Percentiles rank a stretch among this genome's conserved stretches.
Evolutionary conservation across 2,329 filamentous ascomycete genomes (phyloP).

Genomic region (Diaporthe helianthi): DNA sequence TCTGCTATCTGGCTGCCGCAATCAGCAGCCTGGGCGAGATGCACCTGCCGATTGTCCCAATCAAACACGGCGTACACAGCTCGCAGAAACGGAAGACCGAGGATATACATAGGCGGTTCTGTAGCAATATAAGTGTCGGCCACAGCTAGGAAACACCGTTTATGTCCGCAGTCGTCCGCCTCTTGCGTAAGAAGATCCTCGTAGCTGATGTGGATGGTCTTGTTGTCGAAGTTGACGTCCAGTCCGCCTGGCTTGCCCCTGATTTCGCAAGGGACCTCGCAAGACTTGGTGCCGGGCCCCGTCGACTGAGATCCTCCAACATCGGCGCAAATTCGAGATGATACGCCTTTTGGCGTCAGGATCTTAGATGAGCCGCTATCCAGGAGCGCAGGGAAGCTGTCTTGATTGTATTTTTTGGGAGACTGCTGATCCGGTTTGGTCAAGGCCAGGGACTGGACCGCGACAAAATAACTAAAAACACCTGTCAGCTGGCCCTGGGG

Average conservation of each 20-base stretch:
- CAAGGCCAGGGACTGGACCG: slow-evolving; percentile 35
- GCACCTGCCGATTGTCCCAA: slow-evolving; percentile 28
- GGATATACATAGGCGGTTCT: slow-evolving; percentile 9
- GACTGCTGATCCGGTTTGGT: not conserved
- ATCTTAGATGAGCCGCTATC: slow-evolving; percentile 61
- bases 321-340: slow-evolving; percentile 35
- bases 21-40: slow-evolving; percentile 25
- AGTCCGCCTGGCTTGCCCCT: slow-evolving; percentile 30
- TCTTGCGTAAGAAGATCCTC: slow-evolving; percentile 30
- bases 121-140: not conserved
- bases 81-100: slow-evolving; percentile 8
- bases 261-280: slow-evolving; percentile 29
- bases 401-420: slow-evolving; percentile 20
- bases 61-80: slow-evolving; percentile 29
- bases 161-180: not conserved
- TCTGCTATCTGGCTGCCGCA: slow-evolving; percentile 21
- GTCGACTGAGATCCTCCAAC: not conserved
- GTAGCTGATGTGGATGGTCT: slow-evolving; percentile 32
- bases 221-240: slow-evolving; percentile 29
- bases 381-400: slow-evolving; percentile 51
- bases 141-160: not conserved
- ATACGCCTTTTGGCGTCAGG: slow-evolving; percentile 57
- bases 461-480: slow-evolving; percentile 29
- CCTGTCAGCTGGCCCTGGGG: not conserved
- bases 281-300: not conserved